These are phyloP conservation scores for Lactifluus hygrophoroides DNA, from an alignment of 768 basidiomycete genomes.

Conservation along the genomic window DNA sequence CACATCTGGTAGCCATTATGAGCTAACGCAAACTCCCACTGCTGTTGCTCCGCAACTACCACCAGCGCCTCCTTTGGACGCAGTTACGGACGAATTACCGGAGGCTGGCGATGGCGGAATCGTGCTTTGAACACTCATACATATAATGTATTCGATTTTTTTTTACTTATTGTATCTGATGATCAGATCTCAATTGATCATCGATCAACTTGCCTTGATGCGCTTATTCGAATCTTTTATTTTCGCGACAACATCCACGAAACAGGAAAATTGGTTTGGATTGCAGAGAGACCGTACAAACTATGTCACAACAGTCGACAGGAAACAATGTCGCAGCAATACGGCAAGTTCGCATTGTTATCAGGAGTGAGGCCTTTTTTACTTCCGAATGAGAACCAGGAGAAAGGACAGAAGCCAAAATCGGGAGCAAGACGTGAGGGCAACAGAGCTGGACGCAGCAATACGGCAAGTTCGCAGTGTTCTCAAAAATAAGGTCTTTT, in stretches of 20 bases:
- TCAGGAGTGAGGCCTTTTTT: background rate
- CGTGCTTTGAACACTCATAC: slow-evolving; percentile 5
- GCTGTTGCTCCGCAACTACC: background rate
- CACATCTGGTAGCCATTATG: slow-evolving; percentile 36
- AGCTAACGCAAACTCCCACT: slow-evolving; percentile 17
- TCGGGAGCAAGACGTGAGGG: background rate
- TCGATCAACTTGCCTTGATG: background rate
- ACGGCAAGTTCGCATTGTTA: background rate
- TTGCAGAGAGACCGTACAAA: background rate
- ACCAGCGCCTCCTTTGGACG: background rate
- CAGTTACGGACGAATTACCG: background rate
- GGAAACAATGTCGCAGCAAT: background rate
- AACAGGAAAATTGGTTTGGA: background rate
- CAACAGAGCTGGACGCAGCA: background rate
- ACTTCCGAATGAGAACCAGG: slow-evolving; percentile 13
- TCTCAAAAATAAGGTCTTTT: background rate
- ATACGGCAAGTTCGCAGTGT: background rate
- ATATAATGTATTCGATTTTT: background rate
- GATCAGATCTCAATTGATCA: background rate
- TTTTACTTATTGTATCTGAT: background rate
- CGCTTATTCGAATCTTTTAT: background rate
- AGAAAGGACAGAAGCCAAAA: background rate
- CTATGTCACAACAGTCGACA: background rate
- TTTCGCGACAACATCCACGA: background rate
- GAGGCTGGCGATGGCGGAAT: slow-evolving; percentile 7